These are phyloP conservation scores for Eragrostis nindensis DNA, from an alignment of 176 grass and related monocot species.

Conservation along the genomic window DNA sequence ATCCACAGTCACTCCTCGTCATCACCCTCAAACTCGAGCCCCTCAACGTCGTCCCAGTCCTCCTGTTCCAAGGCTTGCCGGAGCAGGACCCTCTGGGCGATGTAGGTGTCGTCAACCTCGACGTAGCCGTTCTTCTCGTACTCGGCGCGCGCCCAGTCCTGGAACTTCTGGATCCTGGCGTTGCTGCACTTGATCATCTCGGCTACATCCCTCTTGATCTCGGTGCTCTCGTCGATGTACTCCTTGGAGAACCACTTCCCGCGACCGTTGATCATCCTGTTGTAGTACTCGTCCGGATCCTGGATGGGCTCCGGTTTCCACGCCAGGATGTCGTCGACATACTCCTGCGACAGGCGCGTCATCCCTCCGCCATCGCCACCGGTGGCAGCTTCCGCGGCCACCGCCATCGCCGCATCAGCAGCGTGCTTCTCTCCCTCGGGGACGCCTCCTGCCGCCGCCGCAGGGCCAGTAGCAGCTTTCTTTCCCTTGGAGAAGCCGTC, in stretches of 20 bases:
- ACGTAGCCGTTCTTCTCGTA: background rate
- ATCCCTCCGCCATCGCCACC: too few relatives aligned
- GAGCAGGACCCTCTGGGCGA: background rate
- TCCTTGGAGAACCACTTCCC: background rate
- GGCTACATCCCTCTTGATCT: background rate
- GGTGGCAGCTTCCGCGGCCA: too few relatives aligned
- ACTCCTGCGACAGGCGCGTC: background rate
- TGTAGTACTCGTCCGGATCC: background rate
- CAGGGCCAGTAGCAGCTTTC: too few relatives aligned
- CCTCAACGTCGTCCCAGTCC: too few relatives aligned
- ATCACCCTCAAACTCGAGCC: too few relatives aligned
- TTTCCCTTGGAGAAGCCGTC: too few relatives aligned
- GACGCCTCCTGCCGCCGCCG: too few relatives aligned
- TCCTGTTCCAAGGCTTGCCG: background rate
- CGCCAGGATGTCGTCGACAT: background rate
- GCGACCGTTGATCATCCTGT: background rate
- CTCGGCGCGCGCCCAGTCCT: background rate
- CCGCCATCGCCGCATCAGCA: too few relatives aligned
- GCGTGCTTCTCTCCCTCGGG: too few relatives aligned
- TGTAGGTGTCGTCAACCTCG: background rate
- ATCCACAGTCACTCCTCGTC: too few relatives aligned
- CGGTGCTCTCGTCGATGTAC: background rate
- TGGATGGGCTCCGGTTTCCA: background rate
- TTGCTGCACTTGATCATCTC: background rate
- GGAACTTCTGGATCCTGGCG: background rate